Percentiles rank a stretch among this genome's conserved stretches.
phyloP scores from a whole-genome alignment of 352 stramenopile genomes.

The Pythium aquatile region DNA sequence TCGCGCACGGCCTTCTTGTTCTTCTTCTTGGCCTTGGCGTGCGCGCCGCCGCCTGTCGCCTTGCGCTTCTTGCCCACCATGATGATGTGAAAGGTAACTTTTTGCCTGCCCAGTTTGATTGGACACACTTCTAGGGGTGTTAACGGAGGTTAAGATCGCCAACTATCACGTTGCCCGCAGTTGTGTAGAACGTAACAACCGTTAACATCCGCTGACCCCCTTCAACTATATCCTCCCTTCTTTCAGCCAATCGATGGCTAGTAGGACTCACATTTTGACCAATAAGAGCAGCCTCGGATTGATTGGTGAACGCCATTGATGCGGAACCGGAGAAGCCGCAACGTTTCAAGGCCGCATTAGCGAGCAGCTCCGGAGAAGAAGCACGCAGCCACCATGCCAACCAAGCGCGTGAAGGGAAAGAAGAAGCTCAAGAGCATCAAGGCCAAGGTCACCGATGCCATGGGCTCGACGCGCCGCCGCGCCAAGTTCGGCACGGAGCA shows the following conservation, averaged over 20 bases:
- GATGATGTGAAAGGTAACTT: slow-evolving; percentile 6
- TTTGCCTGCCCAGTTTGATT: background rate
- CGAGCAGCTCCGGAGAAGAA: slow-evolving; percentile 6
- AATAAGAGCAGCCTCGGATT: background rate
- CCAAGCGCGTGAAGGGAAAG: slow-evolving; percentile 87
- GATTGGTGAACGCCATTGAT: background rate
- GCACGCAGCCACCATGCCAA: slow-evolving; percentile 51
- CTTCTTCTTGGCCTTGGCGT: slow-evolving; percentile 39
- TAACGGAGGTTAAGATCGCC: background rate
- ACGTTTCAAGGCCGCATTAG: slow-evolving; percentile 15
- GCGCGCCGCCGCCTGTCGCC: slow-evolving; percentile 22
- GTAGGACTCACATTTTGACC: background rate
- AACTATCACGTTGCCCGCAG: background rate
- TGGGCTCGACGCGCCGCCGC: slow-evolving; percentile 78
- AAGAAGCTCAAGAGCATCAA: slow-evolving; percentile 92
- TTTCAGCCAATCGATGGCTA: background rate
- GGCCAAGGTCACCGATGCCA: slow-evolving; percentile 81
- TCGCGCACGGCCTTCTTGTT: slow-evolving; percentile 49
- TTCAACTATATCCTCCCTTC: background rate
- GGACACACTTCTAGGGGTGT: background rate
- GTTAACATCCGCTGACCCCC: background rate
- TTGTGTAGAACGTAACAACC: background rate
- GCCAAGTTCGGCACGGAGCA: slow-evolving; percentile 87
- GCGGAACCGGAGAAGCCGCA: background rate
- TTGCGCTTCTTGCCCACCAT: slow-evolving; percentile 73